Evolutionary conservation across 23 red algal genomes (phyloP).

Genomic region (Chondrus crispus): DNA sequence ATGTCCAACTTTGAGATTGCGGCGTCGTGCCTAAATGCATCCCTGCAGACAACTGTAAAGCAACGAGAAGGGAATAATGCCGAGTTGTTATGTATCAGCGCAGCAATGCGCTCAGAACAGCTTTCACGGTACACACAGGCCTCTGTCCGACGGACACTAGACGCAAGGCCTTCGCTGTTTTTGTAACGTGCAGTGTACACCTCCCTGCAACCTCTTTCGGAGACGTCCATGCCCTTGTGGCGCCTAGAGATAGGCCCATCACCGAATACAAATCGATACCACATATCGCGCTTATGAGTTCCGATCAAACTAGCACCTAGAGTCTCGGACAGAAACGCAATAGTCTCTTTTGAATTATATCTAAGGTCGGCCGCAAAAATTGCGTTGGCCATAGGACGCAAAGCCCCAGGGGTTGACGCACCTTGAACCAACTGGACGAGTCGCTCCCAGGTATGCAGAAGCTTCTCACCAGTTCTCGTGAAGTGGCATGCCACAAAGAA

Average conservation of each 20-base stretch:
- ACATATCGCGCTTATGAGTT: not conserved
- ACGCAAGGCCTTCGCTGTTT: not conserved
- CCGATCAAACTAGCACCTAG: not conserved
- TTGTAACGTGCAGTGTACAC: not conserved
- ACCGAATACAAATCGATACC: not conserved
- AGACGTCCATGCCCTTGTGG: not conserved
- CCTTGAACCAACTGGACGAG: not conserved
- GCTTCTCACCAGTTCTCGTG: not conserved
- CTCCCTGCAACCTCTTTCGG: not conserved
- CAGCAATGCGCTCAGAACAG: not conserved
- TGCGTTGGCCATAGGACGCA: not conserved
- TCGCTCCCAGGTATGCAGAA: not conserved
- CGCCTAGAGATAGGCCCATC: not conserved
- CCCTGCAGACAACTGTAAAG: constrained; percentile 9
- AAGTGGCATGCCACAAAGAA: not conserved
- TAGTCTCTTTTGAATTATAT: not conserved
- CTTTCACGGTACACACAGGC: not conserved
- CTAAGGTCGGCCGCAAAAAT: not conserved
- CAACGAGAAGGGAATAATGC: not conserved
- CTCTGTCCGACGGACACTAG: not conserved
- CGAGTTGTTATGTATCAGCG: not conserved
- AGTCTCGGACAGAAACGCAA: not conserved
- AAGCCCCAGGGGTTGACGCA: not conserved
- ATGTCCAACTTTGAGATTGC: not conserved
- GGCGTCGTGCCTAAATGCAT: not conserved